phyloP scores from a whole-genome alignment of 805 yeast genomes.

The Lipomyces sp. region DNA sequence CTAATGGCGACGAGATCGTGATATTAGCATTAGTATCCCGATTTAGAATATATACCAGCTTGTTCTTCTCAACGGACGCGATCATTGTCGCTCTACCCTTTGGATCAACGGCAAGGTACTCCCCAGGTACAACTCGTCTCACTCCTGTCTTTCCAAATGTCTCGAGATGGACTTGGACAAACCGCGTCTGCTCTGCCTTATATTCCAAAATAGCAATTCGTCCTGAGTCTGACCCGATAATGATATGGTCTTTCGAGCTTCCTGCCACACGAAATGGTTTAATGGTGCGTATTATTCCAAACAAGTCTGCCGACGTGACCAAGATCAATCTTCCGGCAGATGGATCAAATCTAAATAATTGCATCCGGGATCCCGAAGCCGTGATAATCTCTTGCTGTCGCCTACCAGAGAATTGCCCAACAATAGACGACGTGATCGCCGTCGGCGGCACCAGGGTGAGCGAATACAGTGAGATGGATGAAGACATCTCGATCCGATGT shows the following conservation, averaged over 20 bases:
- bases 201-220: slow-evolving; percentile 61
- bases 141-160: slow-evolving; percentile 77
- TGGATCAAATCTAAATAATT: slow-evolving; percentile 58
- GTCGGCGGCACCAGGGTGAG: slow-evolving; percentile 70
- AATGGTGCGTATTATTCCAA: slow-evolving; percentile 63
- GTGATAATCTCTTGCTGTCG: slow-evolving; percentile 66
- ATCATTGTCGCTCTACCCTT: slow-evolving; percentile 70
- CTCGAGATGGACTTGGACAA: slow-evolving; percentile 56
- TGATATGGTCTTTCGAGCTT: slow-evolving; percentile 59
- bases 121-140: slow-evolving; percentile 76
- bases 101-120: slow-evolving; percentile 70
- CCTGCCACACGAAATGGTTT: slow-evolving; percentile 60
- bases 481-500: background rate
- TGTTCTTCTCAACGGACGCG: slow-evolving; percentile 73
- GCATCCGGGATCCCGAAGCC: slow-evolving; percentile 60
- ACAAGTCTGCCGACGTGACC: slow-evolving; percentile 53
- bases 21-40: slow-evolving; percentile 55
- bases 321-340: slow-evolving; percentile 60
- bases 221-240: slow-evolving; percentile 81
- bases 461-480: slow-evolving; percentile 56
- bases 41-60: slow-evolving; percentile 68
- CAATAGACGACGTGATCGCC: slow-evolving; percentile 58
- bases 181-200: slow-evolving; percentile 47
- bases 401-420: slow-evolving; percentile 68
- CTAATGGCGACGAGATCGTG: slow-evolving; percentile 73